Base-by-base conservation (phyloP, 2,329 filamentous ascomycete species). In the Pseudocercospora pini-densiflorae region DNA sequence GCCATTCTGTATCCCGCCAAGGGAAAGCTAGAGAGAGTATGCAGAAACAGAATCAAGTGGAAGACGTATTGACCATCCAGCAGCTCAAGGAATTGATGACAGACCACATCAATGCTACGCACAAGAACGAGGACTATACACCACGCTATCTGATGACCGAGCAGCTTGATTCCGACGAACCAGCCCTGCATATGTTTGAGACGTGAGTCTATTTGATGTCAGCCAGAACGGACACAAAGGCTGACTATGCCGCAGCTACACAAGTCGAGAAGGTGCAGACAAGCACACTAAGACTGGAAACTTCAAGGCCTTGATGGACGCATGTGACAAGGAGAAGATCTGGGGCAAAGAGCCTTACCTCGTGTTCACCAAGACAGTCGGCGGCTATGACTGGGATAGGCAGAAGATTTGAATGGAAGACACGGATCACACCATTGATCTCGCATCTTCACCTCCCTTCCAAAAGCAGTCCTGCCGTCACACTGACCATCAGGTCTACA, bases 151-250 rank as follows among this genome's bases (percentile, higher is more conserved):
- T 72, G 14, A 67, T 70, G 66, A 70, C 71, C 16, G 71, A 72
- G 55, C 67, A 71, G 60, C 53, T 72, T 19, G 71, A 68, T 31
- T 59, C 63, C 29, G 60, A 68, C 12, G 67, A 68, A 24, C 68
- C 70, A 21, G 71, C 65, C n/a, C 55, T 71, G 53, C 68, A 69
- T 33, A 71, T 71, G 66, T 68, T 72, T 33, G 69, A 72, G 65
- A 72, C 70, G 71, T 71, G 60, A 59, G 66, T 43, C n/a, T 5
- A 43, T 21, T 21, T 21, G 51, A 29, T 31, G 14, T 29, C 16
- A 24, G 36, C 16, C 19, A 49, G n/a, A 29, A 2, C 29, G 16
- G 3, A 21, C 3, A 6, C 49, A 5, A 1, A 27, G 14, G 59
- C 45, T 62, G 24, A 64, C 19, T 19, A 29, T 5, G 9, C 1